Evolutionary conservation across 1,284 basidiomycete species (phyloP), one percentile per base, ranked within the genome.

Genomic region (Sanguinoderma infundibulare): DNA sequence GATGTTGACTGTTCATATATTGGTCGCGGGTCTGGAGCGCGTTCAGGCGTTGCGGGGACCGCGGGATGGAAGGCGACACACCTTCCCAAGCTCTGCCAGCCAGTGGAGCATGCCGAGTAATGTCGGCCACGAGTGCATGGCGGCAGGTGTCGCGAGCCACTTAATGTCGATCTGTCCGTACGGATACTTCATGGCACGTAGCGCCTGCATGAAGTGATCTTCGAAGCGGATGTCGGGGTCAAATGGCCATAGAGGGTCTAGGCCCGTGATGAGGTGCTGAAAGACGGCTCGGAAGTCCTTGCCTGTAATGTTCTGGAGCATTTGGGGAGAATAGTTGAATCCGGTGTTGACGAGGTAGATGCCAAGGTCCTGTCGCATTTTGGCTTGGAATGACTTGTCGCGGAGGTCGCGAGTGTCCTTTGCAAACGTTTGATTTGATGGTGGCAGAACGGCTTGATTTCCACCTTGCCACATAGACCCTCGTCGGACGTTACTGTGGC

Each of bases 261-360:
- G 74, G 9, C 83, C 80, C 17, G 80, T 76, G n/a, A 94, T 80
- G 14, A 97, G 80, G 67, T 87, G 88, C 53, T 90, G 85, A 70
- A 96, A 94, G 40, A 96, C 90, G 0, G 82, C 78, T 49, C 92
- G 87, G 69, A 92, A 96, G 63, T 95, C 92, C 68, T 93, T 92
- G 7, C 85, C 87, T 4, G 91, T 91, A 49, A 95, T 92, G 47
- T 87, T 91, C 46, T 81, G 78, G 4, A 95, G 78, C 3, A 85
- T 87, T 59, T 87, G 82, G 71, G 85, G 81, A 0, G 84, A 80
- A 36, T 94, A 83, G 1, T 92, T 89, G 59, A 84, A 89, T 2
- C 85, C 86, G 15, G 81, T 81, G 22, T 76, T 74, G 59, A 85
- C 81, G 9, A 96, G 81, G 78, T 88, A 95, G 14, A 78, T 79